These are phyloP conservation scores for Stramenopiles sp. DNA, from an alignment of 352 stramenopile species.

Conservation along the genomic window DNA sequence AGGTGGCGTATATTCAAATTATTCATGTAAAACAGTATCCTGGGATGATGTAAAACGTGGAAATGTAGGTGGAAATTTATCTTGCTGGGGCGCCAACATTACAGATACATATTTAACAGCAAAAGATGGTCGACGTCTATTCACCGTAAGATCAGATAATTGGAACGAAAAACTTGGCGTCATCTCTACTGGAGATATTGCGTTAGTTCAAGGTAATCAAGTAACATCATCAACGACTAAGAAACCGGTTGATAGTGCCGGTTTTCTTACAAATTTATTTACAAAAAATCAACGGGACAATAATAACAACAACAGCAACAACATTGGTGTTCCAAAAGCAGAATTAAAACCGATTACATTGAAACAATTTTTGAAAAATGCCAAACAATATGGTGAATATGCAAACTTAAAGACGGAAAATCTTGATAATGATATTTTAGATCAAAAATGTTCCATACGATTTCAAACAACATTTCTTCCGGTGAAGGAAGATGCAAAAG, in stretches of 20 bases:
- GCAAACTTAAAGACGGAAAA: background rate
- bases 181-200: background rate
- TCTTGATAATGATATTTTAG: background rate
- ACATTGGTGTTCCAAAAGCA: too few relatives aligned
- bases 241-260: too few relatives aligned
- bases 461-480: background rate
- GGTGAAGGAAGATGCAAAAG: background rate
- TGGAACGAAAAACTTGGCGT: constrained; percentile 1
- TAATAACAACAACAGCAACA: too few relatives aligned
- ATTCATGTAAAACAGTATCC: background rate
- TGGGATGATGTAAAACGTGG: background rate
- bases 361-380: constrained; percentile 3
- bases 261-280: too few relatives aligned
- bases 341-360: background rate
- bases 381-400: background rate
- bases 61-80: background rate
- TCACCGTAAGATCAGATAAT: background rate
- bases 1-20: background rate
- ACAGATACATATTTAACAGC: background rate
- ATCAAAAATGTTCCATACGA: background rate
- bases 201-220: background rate
- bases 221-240: too few relatives aligned
- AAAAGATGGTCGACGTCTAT: background rate
- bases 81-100: background rate
- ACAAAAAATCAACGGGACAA: too few relatives aligned